A percentile compares a stretch with the other conserved stretches of the same genome.
Conservation (phyloP, 2,329 filamentous ascomycete genomes). For the Diaporthe eres region DNA sequence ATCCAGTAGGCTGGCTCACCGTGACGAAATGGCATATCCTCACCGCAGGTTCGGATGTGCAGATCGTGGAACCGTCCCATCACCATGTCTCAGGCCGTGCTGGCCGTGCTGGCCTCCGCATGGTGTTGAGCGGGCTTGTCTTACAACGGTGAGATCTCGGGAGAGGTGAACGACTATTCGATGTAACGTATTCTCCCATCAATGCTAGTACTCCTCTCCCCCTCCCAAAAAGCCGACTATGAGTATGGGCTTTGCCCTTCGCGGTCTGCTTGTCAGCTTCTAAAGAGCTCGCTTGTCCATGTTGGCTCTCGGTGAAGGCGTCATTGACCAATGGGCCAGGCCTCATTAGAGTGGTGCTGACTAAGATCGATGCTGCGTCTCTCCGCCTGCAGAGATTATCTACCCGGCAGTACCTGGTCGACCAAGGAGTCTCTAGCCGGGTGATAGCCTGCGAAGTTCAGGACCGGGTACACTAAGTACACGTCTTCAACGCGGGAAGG, state of each 20-base stretch:
- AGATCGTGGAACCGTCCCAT: not conserved
- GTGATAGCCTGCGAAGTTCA: not conserved
- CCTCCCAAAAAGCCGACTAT: not conserved
- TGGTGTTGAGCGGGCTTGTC: not conserved
- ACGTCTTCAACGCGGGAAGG: slow-evolving; percentile 39
- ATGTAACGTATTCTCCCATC: not conserved
- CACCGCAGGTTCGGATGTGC: not conserved
- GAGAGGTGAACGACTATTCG: not conserved
- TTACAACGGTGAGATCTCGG: not conserved
- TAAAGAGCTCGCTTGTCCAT: not conserved
- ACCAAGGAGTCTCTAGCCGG: not conserved
- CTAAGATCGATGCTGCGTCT: slow-evolving; percentile 13
- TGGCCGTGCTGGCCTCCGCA: not conserved
- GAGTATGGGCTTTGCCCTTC: not conserved
- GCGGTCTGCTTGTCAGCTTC: slow-evolving; percentile 4
- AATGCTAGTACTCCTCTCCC: not conserved
- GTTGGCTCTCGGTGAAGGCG: not conserved
- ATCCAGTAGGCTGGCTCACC: not conserved
- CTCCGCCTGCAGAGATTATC: not conserved
- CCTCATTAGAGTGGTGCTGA: slow-evolving; percentile 29
- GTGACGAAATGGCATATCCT: not conserved
- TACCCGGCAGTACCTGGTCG: not conserved
- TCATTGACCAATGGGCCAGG: slow-evolving; percentile 23
- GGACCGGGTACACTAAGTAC: slow-evolving; percentile 13
- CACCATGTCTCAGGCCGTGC: not conserved